A percentile compares a stretch with the other conserved stretches of the same genome.
These are phyloP conservation scores for Fusarium dlaminii DNA, from an alignment of 2,329 filamentous ascomycete species.

Conservation along the genomic window DNA sequence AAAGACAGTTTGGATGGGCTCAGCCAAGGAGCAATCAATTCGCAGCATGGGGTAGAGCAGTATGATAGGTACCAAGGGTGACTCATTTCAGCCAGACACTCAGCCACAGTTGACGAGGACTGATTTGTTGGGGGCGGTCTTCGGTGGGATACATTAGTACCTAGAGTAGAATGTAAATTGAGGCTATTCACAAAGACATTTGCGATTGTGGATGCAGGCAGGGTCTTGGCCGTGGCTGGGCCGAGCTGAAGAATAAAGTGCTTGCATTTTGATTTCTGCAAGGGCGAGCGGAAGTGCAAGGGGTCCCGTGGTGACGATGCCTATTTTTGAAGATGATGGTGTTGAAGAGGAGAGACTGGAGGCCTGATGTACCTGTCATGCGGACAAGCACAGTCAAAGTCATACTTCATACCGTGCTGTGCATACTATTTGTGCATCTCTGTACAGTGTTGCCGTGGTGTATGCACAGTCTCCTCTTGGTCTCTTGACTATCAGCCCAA, in stretches of 20 bases:
- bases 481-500: slow-evolving; percentile 34
- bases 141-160: background rate
- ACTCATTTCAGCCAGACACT: background rate
- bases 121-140: background rate
- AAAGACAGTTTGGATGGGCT: slow-evolving; percentile 30
- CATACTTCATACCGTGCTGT: too few species aligned
- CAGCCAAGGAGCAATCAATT: slow-evolving; percentile 25
- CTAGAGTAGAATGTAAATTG: background rate
- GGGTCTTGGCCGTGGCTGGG: background rate
- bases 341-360: slow-evolving; percentile 17
- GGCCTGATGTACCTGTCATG: slow-evolving; percentile 27
- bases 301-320: slow-evolving; percentile 35
- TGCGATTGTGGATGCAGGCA: background rate
- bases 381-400: background rate
- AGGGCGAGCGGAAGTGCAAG: slow-evolving; percentile 26
- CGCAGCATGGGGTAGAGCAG: slow-evolving; percentile 29
- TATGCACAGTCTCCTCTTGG: slow-evolving; percentile 29
- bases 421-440: too few species aligned
- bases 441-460: too few species aligned
- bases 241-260: slow-evolving; percentile 23
- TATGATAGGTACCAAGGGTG: slow-evolving; percentile 3
- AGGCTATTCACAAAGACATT: slow-evolving; percentile 17
- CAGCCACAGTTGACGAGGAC: background rate
- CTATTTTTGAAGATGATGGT: slow-evolving; percentile 25
- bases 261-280: slow-evolving; percentile 13